Base-by-base conservation (phyloP, 2,329 filamentous ascomycete species). In the Mariannaea elegans region DNA sequence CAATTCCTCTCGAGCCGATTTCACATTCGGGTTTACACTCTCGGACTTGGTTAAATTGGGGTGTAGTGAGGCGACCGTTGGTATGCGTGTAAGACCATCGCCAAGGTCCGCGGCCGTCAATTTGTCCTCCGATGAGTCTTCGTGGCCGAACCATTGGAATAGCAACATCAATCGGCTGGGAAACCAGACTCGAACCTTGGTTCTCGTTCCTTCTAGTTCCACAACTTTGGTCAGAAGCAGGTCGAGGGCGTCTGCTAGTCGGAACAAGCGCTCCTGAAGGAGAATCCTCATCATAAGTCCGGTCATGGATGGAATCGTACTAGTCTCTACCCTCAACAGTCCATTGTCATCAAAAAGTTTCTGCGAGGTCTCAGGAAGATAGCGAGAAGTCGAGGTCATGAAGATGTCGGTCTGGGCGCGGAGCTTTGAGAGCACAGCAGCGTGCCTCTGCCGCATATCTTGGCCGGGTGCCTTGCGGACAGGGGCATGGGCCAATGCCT, bases 31-130 rank as follows among this genome's bases (percentile, higher is more conserved):
- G 9, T 31, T 6, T 9, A 12, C 5, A n/a, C 19, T 32, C 24
- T 21, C 18, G 8, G 32, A 7, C 2, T 27, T 36, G 23, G 32
- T 12, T 4, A 47, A 7, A 6, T 42, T 23, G 7, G 44, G 42
- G 4, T 21, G 27, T 13, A 31, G 14, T 13, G 53, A 47, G 12
- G 34, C 23, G 9, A 53, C 36, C 1, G 58, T 61, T n/a, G 53
- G 31, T n/a, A 61, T 44, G 36, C 58, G 58, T 2, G 41, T 52
- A 5, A 61, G 41, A 8, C 41, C 56, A 10, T 61, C 58, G 16
- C 53, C 58, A 2, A 61, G 42, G 23, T 61, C 47, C 2, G 58
- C 42, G 1, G 41, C 52, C 5, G 53, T 27, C 4, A 52, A 50
- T 3, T 56, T 48, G 38, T 56, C 53, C 32, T 61, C 58, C 1